Percentiles rank a stretch among this genome's conserved stretches.
Evolutionary conservation across 352 stramenopile species (phyloP).

Genomic region (Phytophthora colocasiae): DNA sequence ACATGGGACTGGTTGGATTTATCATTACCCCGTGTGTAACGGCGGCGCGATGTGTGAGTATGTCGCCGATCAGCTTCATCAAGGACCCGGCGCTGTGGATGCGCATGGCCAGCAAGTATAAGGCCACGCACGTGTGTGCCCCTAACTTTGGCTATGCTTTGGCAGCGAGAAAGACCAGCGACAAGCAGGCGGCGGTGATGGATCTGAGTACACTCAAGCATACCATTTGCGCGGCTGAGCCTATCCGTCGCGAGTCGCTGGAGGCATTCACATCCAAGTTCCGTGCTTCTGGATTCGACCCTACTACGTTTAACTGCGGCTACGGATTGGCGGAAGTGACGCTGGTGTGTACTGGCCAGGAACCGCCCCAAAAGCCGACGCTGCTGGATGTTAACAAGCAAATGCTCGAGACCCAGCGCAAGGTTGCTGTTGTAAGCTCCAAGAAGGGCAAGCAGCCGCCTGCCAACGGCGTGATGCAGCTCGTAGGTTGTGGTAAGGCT

Average conservation of each 20-base stretch:
- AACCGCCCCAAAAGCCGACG: constrained; percentile 63
- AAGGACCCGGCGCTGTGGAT: constrained; percentile 88
- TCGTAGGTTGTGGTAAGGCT: constrained; percentile 84
- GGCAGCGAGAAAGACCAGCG: constrained; percentile 74
- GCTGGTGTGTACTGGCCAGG: constrained; percentile 78
- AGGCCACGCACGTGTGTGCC: constrained; percentile 77
- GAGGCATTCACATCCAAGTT: constrained; percentile 82
- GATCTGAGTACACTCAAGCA: constrained; percentile 77
- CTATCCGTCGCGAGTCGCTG: constrained; percentile 80
- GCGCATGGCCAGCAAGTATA: constrained; percentile 76
- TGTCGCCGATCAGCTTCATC: constrained; percentile 89
- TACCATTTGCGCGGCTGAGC: constrained; percentile 82
- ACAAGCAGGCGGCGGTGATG: constrained; percentile 62
- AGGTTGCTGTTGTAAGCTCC: constrained; percentile 43
- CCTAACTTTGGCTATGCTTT: constrained; percentile 87
- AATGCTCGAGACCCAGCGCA: constrained; percentile 63
- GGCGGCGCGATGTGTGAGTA: constrained; percentile 70
- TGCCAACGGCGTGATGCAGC: constrained; percentile 51
- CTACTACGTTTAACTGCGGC: constrained; percentile 81
- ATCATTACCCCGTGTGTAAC: constrained; percentile 73
- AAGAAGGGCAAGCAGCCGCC: constrained; percentile 27
- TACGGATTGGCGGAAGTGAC: constrained; percentile 88
- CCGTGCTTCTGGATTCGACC: constrained; percentile 58
- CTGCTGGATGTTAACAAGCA: constrained; percentile 75
- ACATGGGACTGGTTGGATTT: constrained; percentile 88